Conservation (phyloP, 257 asterid species). For the Solanum habrochaites region DNA sequence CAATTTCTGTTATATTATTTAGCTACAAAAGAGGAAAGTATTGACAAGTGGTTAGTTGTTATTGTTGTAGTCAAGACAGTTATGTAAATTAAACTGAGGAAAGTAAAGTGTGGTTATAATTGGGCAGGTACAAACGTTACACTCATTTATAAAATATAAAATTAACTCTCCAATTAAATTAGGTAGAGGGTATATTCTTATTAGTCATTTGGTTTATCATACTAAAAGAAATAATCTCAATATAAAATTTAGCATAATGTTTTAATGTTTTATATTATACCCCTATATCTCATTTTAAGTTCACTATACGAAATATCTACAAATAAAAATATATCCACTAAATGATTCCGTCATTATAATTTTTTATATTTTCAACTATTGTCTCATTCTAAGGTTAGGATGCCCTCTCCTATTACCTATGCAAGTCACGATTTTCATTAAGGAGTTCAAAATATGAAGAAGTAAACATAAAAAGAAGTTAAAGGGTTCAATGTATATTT, state of each 20-base stretch:
- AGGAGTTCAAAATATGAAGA: neutral
- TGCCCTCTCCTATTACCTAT: neutral
- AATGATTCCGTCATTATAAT: neutral
- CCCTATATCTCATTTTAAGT: neutral
- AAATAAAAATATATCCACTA: neutral
- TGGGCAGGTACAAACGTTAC: neutral
- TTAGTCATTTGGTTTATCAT: neutral
- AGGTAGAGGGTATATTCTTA: neutral
- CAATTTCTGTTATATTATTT: conserved; percentile 11
- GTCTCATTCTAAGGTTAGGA: neutral
- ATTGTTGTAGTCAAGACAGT: neutral
- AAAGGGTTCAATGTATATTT: neutral
- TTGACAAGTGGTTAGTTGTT: conserved; percentile 36
- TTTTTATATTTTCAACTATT: neutral
- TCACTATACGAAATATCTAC: neutral
- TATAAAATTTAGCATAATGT: neutral
- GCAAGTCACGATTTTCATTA: neutral
- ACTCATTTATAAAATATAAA: neutral
- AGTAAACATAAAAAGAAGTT: neutral
- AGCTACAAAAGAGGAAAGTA: conserved; percentile 17
- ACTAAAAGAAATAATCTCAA: neutral
- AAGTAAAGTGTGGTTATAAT: neutral
- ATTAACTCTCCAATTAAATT: neutral
- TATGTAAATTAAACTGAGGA: neutral
- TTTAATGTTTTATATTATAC: neutral